phyloP scores from a whole-genome alignment of 169 alveolate species.

The Babesia divergens region DNA sequence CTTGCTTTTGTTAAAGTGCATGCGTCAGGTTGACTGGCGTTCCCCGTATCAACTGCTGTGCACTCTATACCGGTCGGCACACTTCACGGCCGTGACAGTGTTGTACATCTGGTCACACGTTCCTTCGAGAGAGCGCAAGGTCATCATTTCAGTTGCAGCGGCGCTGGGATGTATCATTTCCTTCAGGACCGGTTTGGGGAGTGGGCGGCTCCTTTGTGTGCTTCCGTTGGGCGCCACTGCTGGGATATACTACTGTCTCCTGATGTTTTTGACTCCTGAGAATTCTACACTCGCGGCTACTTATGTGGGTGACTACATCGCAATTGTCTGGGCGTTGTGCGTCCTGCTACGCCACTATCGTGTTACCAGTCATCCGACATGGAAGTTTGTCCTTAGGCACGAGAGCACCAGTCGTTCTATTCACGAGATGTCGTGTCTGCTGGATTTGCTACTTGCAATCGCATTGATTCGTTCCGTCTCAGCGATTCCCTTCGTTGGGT shows the following conservation, averaged over 20 bases:
- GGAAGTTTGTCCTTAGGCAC: neutral
- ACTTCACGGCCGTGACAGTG: neutral
- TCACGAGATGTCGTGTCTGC: constrained; percentile 3
- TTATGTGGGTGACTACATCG: neutral
- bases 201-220: constrained; percentile 3
- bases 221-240: constrained; percentile 14
- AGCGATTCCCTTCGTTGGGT: constrained; percentile 21
- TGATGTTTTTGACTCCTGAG: neutral
- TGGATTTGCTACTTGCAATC: constrained; percentile 12
- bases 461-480: neutral
- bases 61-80: neutral
- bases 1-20: neutral
- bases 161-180: neutral
- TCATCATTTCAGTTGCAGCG: neutral
- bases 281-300: neutral
- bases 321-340: neutral
- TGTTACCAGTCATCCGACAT: neutral
- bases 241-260: neutral
- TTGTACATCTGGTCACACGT: constrained; percentile 5
- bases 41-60: constrained; percentile 20
- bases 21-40: constrained; percentile 40
- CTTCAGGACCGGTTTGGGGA: constrained; percentile 33
- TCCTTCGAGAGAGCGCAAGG: constrained; percentile 5
- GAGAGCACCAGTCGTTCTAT: neutral
- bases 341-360: constrained; percentile 19